Percentiles rank a stretch among this genome's conserved stretches.
phyloP scores from a whole-genome alignment of 2,329 filamentous ascomycete genomes.

The Penicillium olsonii region DNA sequence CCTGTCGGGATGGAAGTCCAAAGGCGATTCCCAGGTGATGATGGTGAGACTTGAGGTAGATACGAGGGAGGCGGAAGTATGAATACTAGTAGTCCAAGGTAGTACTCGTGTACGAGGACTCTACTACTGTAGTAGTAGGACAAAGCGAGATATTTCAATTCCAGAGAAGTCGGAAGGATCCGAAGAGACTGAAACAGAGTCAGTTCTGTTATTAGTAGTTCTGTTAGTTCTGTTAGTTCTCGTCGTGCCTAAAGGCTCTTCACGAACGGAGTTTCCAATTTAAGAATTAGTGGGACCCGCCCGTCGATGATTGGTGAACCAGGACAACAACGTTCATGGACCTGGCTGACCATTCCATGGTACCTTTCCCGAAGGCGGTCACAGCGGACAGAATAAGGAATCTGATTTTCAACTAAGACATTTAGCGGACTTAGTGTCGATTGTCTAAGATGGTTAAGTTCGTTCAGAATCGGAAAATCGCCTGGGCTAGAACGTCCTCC shows the following conservation, averaged over 20 bases:
- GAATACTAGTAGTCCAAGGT: too few species aligned
- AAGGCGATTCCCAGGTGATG: too few species aligned
- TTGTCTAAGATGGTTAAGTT: too few species aligned
- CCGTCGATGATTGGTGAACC: not conserved
- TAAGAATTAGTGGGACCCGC: not conserved
- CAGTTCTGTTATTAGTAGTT: too few species aligned
- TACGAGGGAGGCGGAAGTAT: too few species aligned
- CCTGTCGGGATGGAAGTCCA: not conserved
- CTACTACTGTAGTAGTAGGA: too few species aligned
- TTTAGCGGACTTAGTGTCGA: not conserved
- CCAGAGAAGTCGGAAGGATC: too few species aligned
- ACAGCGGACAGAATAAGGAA: not conserved
- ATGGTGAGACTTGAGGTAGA: not conserved
- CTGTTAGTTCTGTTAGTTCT: too few species aligned
- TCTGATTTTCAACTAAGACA: not conserved
- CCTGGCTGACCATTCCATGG: not conserved
- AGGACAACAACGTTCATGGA: not conserved
- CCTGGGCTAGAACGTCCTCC: not conserved
- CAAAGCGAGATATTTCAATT: too few species aligned
- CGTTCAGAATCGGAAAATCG: not conserved
- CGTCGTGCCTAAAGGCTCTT: too few species aligned
- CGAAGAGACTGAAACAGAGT: too few species aligned
- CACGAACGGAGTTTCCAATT: not conserved
- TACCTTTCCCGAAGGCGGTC: not conserved
- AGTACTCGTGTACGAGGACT: too few species aligned